A percentile compares a stretch with the other conserved stretches of the same genome.
Conservation (phyloP, 805 yeast species). For the Sugiyamaella marilandica region DNA sequence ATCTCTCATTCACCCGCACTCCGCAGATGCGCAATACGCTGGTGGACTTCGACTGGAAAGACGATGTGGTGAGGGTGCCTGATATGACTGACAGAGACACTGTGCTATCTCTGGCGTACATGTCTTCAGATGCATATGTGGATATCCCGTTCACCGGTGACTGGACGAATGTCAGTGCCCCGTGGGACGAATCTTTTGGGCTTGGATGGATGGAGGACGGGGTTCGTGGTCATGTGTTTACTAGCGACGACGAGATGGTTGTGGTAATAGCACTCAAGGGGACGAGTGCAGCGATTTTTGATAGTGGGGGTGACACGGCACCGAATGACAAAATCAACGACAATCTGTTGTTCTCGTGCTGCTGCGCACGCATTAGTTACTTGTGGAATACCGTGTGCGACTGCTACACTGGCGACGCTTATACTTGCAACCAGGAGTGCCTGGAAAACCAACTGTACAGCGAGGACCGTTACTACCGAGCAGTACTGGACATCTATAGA, state of each 20-base stretch:
- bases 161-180: slow-evolving; percentile 73
- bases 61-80: slow-evolving; percentile 55
- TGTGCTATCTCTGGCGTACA: slow-evolving; percentile 66
- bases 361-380: slow-evolving; percentile 90
- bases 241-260: slow-evolving; percentile 47
- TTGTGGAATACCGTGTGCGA: slow-evolving; percentile 95
- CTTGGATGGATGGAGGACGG: slow-evolving; percentile 90
- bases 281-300: slow-evolving; percentile 74
- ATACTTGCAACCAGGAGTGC: slow-evolving; percentile 85
- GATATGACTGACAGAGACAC: slow-evolving; percentile 72
- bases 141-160: slow-evolving; percentile 70
- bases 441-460: slow-evolving; percentile 68
- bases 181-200: slow-evolving; percentile 53
- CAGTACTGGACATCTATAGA: slow-evolving; percentile 69
- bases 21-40: slow-evolving; percentile 27
- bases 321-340: slow-evolving; percentile 80
- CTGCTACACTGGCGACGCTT: slow-evolving; percentile 70
- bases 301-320: slow-evolving; percentile 59
- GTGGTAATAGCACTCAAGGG: slow-evolving; percentile 86
- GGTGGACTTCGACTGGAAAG: slow-evolving; percentile 52
- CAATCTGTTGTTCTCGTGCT: slow-evolving; percentile 85
- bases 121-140: slow-evolving; percentile 91
- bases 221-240: slow-evolving; percentile 85
- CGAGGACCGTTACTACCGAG: slow-evolving; percentile 77
- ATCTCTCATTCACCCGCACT: slow-evolving; percentile 49